Evolutionary conservation across 139 green algal genomes (phyloP), one percentile per base, ranked within the genome.

Genomic region (Micractinium conductrix): DNA sequence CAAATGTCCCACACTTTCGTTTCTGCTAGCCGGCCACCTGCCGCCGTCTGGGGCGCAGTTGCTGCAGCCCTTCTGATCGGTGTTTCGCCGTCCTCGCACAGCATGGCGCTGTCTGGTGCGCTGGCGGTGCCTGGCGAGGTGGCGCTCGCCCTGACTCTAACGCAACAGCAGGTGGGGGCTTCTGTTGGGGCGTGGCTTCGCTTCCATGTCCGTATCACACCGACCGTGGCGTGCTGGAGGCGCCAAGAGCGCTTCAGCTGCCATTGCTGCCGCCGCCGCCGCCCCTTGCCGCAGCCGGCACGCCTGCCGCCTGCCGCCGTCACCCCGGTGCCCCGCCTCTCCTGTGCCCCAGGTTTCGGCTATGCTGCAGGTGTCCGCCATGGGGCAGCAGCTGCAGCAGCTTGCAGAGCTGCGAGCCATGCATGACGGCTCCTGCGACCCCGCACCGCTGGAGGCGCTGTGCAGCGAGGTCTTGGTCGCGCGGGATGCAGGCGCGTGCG

Each of bases 381-480:
- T 12, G 44, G 82, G 82, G 2, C 50, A 73, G 38, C 70, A 74
- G 9, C 50, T 86, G 48, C 70, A 86, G 72, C 58, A 86, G 45
- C 21, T 86, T 24, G 58, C 37, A 7, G 60, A 55, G 17, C 37
- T 86, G 12, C 48, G 22, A 24, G 71, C 48, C 0, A 63, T 58
- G 43, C 82, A 86, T 40, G 45, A 48, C 28, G 30, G 35, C 0
- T 67, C 17, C 17, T 42, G 70, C 24, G 71, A 81, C 30, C 45
- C 82, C 24, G 60, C 82, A 2, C 48, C 82, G 44, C 74, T 86
- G 26, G 71, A 86, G 14, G 37, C 74, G 4, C 28, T 86, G 26
- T 86, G 82, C 44, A n/a, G 26, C 4, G 26, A 67, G 22, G 74
- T 33, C 4, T 45, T 70, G n/a, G 16, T 21, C 19, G 22, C 38